These are phyloP conservation scores for Cryptococcus amylolentus DNA, from an alignment of 1,284 basidiomycete genomes.

Conservation along the genomic window DNA sequence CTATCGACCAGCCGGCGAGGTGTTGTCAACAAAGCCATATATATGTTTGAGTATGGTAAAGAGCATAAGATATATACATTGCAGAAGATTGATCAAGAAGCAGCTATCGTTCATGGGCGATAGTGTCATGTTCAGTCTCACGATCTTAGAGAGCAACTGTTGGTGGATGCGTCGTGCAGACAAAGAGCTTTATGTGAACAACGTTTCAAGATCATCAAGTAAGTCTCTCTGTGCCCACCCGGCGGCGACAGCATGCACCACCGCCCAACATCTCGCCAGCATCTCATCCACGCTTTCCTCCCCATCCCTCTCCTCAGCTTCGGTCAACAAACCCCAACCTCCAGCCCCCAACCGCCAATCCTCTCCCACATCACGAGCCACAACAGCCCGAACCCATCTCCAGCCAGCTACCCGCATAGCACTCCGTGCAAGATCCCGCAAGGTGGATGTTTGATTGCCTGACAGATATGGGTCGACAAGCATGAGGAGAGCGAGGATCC, in stretches of 20 bases:
- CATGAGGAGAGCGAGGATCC: constrained; percentile 78
- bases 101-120: no score
- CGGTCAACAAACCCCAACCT: constrained; percentile 1
- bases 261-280: constrained; percentile 67
- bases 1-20: no score
- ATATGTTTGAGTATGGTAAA: no score
- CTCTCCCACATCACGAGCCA: constrained; percentile 16
- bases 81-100: no score
- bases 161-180: no score
- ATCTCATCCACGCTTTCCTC: constrained; percentile 28
- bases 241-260: constrained; percentile 66
- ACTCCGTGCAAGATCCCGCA: constrained; percentile 73
- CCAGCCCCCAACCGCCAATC: constrained; percentile 8
- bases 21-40: no score
- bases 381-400: constrained; percentile 31
- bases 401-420: constrained; percentile 60
- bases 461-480: constrained; percentile 68
- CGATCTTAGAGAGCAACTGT: no score
- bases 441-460: constrained; percentile 70
- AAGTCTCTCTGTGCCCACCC: constrained; percentile 85
- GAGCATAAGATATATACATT: no score
- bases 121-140: no score
- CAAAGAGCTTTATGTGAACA: constrained; percentile 16
- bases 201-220: constrained; percentile 67
- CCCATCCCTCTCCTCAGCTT: constrained; percentile 4